Base-by-base conservation (phyloP, 1,284 basidiomycete species). In the Apiotrichum gamsii region DNA sequence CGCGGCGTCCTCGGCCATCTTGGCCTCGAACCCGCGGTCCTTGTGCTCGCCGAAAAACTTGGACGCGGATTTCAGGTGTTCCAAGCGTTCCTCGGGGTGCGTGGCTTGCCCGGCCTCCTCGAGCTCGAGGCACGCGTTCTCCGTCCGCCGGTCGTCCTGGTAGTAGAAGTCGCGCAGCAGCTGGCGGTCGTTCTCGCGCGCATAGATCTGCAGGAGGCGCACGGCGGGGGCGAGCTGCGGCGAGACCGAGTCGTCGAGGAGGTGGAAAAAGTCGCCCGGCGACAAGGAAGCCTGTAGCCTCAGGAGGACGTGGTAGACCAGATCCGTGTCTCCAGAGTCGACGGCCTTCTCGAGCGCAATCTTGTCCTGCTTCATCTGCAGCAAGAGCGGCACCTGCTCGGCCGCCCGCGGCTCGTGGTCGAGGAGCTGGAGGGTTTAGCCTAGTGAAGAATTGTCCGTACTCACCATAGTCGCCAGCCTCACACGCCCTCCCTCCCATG, bases 121-220 rank as follows among this genome's bases (percentile, higher is more conserved):
- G 34, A 98, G 73, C 32, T 82, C 85, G 6, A 97, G 74, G 15
- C 87, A 79, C 0, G 90, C 95, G 64, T 84, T 91, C 62, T 97
- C 93, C 8, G 89, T 85, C 36, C 94, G 78, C 51, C 94, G 79
- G 71, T 99, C 95, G 64, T 99, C 95, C 42, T 94, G 94, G 67
- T 94, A 99, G 72, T 94, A 98, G 70, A 95, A 97, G 68, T 99
- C 91, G 15, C 88, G 79, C 13, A 97, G 75, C 79, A 98, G 84
- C 54, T 91, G 90, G 38, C 84, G 76, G 65, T 97, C 90, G 61
- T 89, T 86, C 64, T 91, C 86, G 31, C 85, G 77, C 2, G 89
- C 90, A 67, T 93, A 95, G 0, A 90, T 86, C 64, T 91, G 84
- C 29, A 94, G 76, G 9, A 94, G 72, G 70, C 82, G 67, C 75